These are phyloP conservation scores for Phytophthora sp. DNA, from an alignment of 352 stramenopile species.

Conservation along the genomic window DNA sequence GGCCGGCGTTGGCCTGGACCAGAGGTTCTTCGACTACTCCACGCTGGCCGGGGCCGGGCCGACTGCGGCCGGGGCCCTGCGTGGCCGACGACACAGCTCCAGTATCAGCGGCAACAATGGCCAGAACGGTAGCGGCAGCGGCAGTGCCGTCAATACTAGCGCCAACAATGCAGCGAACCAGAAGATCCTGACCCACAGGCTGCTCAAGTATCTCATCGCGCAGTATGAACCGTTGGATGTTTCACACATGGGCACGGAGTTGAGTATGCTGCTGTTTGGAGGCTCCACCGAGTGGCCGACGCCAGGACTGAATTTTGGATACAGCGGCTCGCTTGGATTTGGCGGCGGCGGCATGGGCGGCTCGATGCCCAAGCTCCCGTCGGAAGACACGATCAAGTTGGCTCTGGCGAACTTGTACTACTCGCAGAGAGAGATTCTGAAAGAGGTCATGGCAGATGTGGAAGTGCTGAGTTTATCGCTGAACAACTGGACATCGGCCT, in stretches of 20 bases:
- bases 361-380: conserved; percentile 46
- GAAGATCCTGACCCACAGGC: conserved; percentile 71
- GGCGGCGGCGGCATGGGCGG: conserved; percentile 20
- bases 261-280: conserved; percentile 64
- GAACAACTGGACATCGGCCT: conserved; percentile 84
- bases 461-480: conserved; percentile 77
- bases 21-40: conserved; percentile 46
- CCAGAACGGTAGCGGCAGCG: not conserved
- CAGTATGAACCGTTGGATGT: conserved; percentile 81
- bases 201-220: conserved; percentile 79
- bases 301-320: conserved; percentile 30
- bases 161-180: conserved; percentile 35
- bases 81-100: conserved; percentile 34
- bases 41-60: not conserved
- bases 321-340: conserved; percentile 19
- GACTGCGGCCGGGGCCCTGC: conserved; percentile 4
- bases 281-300: conserved; percentile 35
- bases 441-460: conserved; percentile 78
- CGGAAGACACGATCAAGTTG: conserved; percentile 74
- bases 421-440: conserved; percentile 81
- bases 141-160: not conserved
- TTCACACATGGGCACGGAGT: conserved; percentile 66
- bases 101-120: conserved; percentile 27
- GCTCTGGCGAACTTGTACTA: conserved; percentile 81
- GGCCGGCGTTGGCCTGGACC: conserved; percentile 39